Evolutionary conservation across 2,329 filamentous ascomycete species (phyloP).

Genomic region (Talaromyces pinophilus): DNA sequence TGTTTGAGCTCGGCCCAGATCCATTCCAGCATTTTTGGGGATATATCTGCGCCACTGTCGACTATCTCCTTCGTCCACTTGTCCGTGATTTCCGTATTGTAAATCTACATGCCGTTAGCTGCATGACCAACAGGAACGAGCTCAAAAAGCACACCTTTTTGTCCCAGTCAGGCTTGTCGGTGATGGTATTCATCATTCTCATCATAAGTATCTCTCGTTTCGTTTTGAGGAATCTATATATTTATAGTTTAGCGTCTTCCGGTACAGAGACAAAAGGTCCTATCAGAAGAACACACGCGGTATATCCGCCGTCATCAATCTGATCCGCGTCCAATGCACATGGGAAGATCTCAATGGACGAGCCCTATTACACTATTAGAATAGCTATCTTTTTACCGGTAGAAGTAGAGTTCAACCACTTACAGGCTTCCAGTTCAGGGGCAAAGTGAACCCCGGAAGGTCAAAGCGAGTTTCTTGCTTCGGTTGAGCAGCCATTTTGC

Average conservation of each 20-base stretch:
- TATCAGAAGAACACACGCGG: constrained; percentile 25
- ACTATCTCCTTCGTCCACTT: constrained; percentile 38
- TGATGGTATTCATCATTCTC: constrained; percentile 42
- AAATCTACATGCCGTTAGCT: not conserved
- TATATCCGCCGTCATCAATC: constrained; percentile 30
- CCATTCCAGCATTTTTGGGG: constrained; percentile 41
- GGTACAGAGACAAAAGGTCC: not conserved
- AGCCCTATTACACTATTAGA: not conserved
- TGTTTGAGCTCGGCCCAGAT: constrained; percentile 52
- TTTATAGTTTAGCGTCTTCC: not conserved
- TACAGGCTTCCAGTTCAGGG: constrained; percentile 9
- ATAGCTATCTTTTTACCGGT: not conserved
- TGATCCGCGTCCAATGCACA: constrained; percentile 35
- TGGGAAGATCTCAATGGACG: constrained; percentile 28
- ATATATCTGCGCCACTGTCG: constrained; percentile 31
- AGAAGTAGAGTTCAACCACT: not conserved
- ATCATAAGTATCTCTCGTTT: constrained; percentile 45
- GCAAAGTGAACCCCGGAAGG: constrained; percentile 24
- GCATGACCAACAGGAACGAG: not conserved
- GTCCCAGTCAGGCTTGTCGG: constrained; percentile 31
- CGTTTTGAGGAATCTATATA: constrained; percentile 29
- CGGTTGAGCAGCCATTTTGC: constrained; percentile 6
- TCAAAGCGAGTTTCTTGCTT: constrained; percentile 24
- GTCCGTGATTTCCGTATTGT: constrained; percentile 23
- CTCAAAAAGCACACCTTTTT: constrained; percentile 19